Base-by-base conservation (phyloP, 1,284 basidiomycete species). In the Trametes sp. region DNA sequence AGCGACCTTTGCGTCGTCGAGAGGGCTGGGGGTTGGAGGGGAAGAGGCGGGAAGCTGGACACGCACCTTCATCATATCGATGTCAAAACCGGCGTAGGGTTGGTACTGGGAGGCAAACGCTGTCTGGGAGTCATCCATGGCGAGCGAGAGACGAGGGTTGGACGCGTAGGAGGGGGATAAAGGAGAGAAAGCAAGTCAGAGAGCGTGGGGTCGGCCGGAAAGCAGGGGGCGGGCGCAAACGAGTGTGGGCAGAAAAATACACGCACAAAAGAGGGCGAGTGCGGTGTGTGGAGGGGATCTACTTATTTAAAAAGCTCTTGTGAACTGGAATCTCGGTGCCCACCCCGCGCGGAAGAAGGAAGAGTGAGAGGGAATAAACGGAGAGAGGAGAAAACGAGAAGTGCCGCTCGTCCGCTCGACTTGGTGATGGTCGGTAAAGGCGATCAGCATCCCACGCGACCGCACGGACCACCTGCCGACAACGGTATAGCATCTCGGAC, bases 61-160 rank as follows among this genome's bases (percentile, higher is more conserved):
- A 46, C 81, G 44, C 56, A 89, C 90, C 88, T 93, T 93, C 89
- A 92, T 92, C 90, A 93, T 92, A 77, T 93, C 90, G 84, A 92
- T 80, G 74, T 93, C 90, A 79, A 92, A 89, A 59, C 73, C 75
- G 48, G 63, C 21, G 80, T 90, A 91, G 67, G 82, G 76, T 68
- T 84, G 81, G 75, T 91, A 91, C 72, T 87, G 88, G 62, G 78
- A 77, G 67, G 86, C 84, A 74, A 89, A 90, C 63, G 83, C 81
- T 77, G 89, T 80, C 76, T 90, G 89, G 62, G 84, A 73, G 81
- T 90, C 89, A 81, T 91, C 89, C 89, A 91, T 91, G 71, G 75
- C 74, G 68, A 52, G 68, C 56, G 63, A 50, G 44, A 52, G 54
- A 54, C 55, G 68, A 69, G 72, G 67, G 71, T 72, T 66, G 73